These are phyloP conservation scores for Kentomonas sorsogonicus DNA, from an alignment of 208 protist genomes.

Conservation along the genomic window DNA sequence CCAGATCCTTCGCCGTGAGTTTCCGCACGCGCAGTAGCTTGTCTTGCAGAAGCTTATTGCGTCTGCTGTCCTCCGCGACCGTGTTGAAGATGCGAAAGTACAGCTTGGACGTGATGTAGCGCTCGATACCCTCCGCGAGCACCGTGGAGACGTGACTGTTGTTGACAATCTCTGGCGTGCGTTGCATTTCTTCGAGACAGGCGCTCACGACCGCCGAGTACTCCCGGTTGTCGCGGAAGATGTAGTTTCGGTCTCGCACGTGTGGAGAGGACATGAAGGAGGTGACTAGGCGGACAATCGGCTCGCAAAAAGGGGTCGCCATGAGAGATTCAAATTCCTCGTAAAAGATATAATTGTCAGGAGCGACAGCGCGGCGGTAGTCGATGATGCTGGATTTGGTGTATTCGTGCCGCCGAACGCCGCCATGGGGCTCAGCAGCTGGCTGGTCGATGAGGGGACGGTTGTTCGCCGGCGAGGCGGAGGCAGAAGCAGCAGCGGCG, in stretches of 20 bases:
- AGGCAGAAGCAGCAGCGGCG: no score
- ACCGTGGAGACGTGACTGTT: slow-evolving; percentile 19
- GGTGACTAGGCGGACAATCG: slow-evolving; percentile 41
- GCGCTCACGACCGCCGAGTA: slow-evolving; percentile 6
- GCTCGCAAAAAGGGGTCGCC: slow-evolving; percentile 19
- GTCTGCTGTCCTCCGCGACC: slow-evolving; percentile 25
- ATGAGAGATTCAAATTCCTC: slow-evolving; percentile 60
- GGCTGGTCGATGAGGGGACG: no score
- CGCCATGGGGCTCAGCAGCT: no score
- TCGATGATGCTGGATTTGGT: slow-evolving; percentile 53
- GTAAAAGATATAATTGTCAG: slow-evolving; percentile 71
- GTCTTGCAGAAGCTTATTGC: slow-evolving; percentile 29
- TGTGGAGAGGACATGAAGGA: slow-evolving; percentile 46
- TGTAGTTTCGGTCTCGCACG: slow-evolving; percentile 18
- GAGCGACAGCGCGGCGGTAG: slow-evolving; percentile 51
- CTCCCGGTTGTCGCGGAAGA: slow-evolving; percentile 18
- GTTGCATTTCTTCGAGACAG: slow-evolving; percentile 17
- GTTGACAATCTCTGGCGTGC: slow-evolving; percentile 17
- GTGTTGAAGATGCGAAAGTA: slow-evolving; percentile 57
- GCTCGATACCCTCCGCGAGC: slow-evolving; percentile 65
- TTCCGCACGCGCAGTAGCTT: slow-evolving; percentile 34
- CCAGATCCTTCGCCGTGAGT: slow-evolving; percentile 39
- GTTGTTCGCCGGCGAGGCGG: no score
- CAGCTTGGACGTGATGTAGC: slow-evolving; percentile 69
- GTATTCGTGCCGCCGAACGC: slow-evolving; percentile 40